These are phyloP conservation scores for Hymenoscyphus scutula DNA, from an alignment of 2,329 filamentous ascomycete genomes.

Conservation along the genomic window DNA sequence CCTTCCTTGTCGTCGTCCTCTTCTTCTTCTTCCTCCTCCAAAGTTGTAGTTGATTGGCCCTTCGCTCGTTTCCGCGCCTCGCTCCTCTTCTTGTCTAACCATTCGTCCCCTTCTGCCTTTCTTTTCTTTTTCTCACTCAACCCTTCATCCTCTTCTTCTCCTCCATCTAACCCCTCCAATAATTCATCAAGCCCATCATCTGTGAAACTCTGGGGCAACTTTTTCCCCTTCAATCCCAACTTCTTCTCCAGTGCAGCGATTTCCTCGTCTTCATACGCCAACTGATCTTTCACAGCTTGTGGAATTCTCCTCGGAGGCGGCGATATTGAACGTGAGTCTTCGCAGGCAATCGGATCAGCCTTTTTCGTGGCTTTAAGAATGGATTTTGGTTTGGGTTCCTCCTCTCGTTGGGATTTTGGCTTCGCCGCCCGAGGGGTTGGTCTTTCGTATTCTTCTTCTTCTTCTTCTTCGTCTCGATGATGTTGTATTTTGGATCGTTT, in stretches of 20 bases:
- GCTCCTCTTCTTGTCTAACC: conserved; percentile 57
- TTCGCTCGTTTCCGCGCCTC: conserved; percentile 38
- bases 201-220: conserved; percentile 67
- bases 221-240: conserved; percentile 72
- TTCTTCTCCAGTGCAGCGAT: conserved; percentile 86
- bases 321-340: conserved; percentile 18
- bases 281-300: conserved; percentile 53
- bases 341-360: conserved; percentile 14
- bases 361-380: conserved; percentile 33
- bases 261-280: conserved; percentile 81
- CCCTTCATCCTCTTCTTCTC: conserved; percentile 42
- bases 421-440: not conserved
- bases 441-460: not conserved
- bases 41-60: not conserved
- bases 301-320: conserved; percentile 27
- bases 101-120: conserved; percentile 57
- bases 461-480: conserved; percentile 1
- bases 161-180: conserved; percentile 63
- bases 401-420: conserved; percentile 9
- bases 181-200: conserved; percentile 83
- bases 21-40: conserved; percentile 21
- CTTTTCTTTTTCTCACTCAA: conserved; percentile 52
- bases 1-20: conserved; percentile 20
- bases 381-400: conserved; percentile 28
- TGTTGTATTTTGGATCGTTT: conserved; percentile 31